Conservation (phyloP, 768 basidiomycete species). For the Podaxis sp. region DNA sequence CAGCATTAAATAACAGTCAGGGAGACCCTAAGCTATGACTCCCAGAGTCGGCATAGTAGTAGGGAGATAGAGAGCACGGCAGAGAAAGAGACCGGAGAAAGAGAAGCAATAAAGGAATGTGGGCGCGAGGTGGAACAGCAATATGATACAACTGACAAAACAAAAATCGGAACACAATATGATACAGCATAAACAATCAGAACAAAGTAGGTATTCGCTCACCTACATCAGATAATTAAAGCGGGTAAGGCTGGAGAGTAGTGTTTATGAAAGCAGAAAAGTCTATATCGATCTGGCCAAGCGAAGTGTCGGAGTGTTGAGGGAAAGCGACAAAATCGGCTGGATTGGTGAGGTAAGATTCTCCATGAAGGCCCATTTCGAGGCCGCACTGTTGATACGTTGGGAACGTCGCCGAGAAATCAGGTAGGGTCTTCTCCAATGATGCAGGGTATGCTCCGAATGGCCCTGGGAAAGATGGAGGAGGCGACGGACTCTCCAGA, state of each 20-base stretch:
- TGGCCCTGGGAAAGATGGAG: constrained; percentile 24
- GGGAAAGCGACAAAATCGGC: constrained; percentile 15
- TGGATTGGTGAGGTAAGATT: constrained; percentile 14
- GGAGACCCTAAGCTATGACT: background rate
- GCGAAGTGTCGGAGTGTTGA: constrained; percentile 15
- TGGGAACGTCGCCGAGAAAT: constrained; percentile 19
- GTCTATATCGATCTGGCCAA: constrained; percentile 22
- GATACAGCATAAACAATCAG: constrained; percentile 15
- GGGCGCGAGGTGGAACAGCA: background rate
- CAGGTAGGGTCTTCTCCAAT: constrained; percentile 26
- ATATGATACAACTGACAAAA: constrained; percentile 9
- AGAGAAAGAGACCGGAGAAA: background rate
- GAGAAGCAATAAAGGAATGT: background rate
- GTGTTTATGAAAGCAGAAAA: constrained; percentile 35
- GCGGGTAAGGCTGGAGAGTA: constrained; percentile 22
- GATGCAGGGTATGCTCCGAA: constrained; percentile 24
- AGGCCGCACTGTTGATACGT: constrained; percentile 19
- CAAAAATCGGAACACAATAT: background rate
- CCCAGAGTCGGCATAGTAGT: background rate
- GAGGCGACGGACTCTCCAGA: constrained; percentile 25
- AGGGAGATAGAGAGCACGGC: background rate
- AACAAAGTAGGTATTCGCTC: background rate
- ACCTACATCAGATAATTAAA: background rate
- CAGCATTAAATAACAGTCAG: background rate
- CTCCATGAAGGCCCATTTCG: constrained; percentile 13